Base-by-base conservation (phyloP, 306 rosid species). In the Malus sieversii region DNA sequence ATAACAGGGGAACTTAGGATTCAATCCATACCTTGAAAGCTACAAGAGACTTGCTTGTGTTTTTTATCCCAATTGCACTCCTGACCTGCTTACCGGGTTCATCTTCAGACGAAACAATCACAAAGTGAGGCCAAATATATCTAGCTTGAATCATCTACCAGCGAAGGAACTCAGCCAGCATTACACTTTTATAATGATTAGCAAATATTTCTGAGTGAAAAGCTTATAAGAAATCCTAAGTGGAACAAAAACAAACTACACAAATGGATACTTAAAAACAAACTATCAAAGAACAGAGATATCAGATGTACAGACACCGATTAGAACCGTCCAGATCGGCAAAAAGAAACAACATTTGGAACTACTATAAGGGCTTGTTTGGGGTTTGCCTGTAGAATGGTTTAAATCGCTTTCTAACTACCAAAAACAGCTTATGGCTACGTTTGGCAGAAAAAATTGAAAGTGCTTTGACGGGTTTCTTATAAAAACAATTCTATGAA, bases 11-110 rank as follows among this genome's bases (percentile, higher is more conserved):
- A 68, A 64, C 80, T n/a, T 64, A 16, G 44, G 1, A 57, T 27
- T 8, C 38, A 75, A 20, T 82, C 75, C 84, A 57, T 82, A 90
- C 98, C 91, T 92, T 92, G 91, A 92, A 92, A 78, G 98, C 98
- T 71, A 92, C 89, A 78, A 76, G 90, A 79, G 84, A 87, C 86
- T 89, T 92, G 91, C 90, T 63, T 46, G 85, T 87, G 88, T 92
- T 92, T 82, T 89, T 90, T 67, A 92, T 92, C 80, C 91, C 82
- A 80, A 92, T 79, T 30, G 98, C 96, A 58, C 96, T 90, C 82
- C 79, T 88, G 68, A 89, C 98, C 86, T 92, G 98, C 85, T 92
- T 92, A 27, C 96, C 98, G 35, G 98, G 92, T 84, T 92, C 98
- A 86, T 88, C 98, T 92, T 80, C 85, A 85, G 44, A 71, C 16